A percentile compares a stretch with the other conserved stretches of the same genome.
These are phyloP conservation scores for Ettlia oleoabundans DNA, from an alignment of 139 green algal species.

Conservation along the genomic window DNA sequence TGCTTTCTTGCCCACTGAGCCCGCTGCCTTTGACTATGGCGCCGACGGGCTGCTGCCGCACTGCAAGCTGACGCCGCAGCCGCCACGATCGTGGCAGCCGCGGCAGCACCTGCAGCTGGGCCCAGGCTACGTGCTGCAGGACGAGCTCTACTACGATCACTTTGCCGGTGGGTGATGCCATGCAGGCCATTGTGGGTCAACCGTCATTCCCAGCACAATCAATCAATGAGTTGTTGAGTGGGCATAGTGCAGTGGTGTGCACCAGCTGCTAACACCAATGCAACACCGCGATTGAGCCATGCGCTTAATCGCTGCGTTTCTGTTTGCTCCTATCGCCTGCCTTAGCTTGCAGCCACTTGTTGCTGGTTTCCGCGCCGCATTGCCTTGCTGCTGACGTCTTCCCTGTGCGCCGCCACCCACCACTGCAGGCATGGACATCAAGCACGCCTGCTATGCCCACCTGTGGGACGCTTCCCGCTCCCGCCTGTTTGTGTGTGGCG, in stretches of 20 bases:
- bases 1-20: constrained; percentile 37
- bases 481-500: constrained; percentile 61
- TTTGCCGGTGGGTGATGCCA: constrained; percentile 18
- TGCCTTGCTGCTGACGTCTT: background rate
- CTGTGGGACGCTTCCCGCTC: constrained; percentile 62
- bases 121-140: constrained; percentile 34
- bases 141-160: constrained; percentile 35
- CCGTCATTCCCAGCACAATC: too few relatives aligned
- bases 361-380: background rate
- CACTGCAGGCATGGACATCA: constrained; percentile 26
- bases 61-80: constrained; percentile 11
- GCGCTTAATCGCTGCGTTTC: background rate
- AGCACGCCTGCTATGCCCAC: constrained; percentile 69
- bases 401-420: background rate
- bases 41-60: background rate
- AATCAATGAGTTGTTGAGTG: too few relatives aligned
- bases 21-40: background rate
- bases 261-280: background rate
- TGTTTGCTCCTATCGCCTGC: background rate
- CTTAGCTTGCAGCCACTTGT: background rate
- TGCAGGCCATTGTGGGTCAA: too few relatives aligned
- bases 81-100: background rate
- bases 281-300: background rate
- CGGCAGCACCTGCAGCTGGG: constrained; percentile 37
- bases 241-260: background rate